Conservation (phyloP, 371 early-diverging fungal genomes). For the Funneliformis caledonium region DNA sequence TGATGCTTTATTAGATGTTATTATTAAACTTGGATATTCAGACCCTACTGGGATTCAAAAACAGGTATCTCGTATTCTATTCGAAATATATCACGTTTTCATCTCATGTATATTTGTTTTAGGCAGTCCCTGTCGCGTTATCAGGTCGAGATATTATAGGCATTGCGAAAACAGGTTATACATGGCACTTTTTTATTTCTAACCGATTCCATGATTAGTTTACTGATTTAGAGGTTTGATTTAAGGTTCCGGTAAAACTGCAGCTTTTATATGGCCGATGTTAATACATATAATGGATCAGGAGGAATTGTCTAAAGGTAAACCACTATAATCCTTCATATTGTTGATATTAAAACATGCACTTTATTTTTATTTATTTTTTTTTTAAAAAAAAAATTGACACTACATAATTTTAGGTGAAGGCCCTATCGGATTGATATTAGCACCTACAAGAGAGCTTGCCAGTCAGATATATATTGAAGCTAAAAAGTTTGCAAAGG, state of each 20-base stretch:
- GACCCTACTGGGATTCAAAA: slow-evolving; percentile 83
- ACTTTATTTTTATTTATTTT: not conserved
- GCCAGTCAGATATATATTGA: slow-evolving; percentile 88
- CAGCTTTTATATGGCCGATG: slow-evolving; percentile 82
- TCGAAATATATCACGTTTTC: not conserved
- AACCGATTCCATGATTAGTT: not conserved
- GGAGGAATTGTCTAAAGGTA: slow-evolving; percentile 60
- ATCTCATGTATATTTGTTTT: not conserved
- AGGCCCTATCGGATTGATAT: slow-evolving; percentile 74
- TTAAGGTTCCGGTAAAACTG: slow-evolving; percentile 72
- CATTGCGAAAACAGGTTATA: slow-evolving; percentile 80
- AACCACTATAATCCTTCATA: not conserved
- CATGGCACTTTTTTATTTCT: not conserved
- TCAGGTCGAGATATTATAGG: slow-evolving; percentile 85
- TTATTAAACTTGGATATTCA: slow-evolving; percentile 66
- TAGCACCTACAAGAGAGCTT: slow-evolving; percentile 91
- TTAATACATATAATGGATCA: slow-evolving; percentile 89
- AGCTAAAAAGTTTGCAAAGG: slow-evolving; percentile 78
- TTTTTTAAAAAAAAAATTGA: not conserved
- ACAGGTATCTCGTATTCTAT: slow-evolving; percentile 49
- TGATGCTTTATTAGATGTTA: slow-evolving; percentile 67
- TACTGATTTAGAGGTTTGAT: not conserved
- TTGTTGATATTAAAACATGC: not conserved
- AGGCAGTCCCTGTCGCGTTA: slow-evolving; percentile 74
- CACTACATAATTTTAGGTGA: slow-evolving; percentile 49